Base-by-base conservation (phyloP, 331 rosid genomes). In the Acacia concinna region DNA sequence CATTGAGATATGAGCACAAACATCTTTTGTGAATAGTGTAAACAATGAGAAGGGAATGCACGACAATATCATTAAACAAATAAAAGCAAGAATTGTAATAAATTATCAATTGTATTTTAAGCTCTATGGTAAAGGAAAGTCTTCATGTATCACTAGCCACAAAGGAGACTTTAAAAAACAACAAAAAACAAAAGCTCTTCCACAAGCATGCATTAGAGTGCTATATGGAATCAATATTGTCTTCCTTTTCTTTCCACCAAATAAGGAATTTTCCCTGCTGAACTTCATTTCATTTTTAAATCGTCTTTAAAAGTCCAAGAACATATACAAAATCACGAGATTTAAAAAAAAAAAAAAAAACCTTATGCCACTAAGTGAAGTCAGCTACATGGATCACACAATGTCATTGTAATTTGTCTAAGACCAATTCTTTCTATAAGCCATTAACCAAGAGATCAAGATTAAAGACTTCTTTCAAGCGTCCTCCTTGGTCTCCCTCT, bases 1-100 rank as follows among this genome's bases (percentile, higher is more conserved):
- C 34, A 75, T 43, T 74, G 52, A 76, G 76, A 67, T 73, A 70
- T 77, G 49, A 77, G 73, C 40, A 67, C 47, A 51, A 72, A 41
- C 25, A 28, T 52, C 43, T 34, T 34, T 60, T 25, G 69, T 56
- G 62, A 52, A 41, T 68, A 73, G 78, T 23, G 83, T 62, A 49
- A 67, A 59, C 71, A 40, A 47, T 54, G 49, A 41, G 76, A 35
- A 68, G 69, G 47, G 68, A 76, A 56, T 20, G 47, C 28, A 70
- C 52, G n/a, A 49, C 59, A 76, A 47, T 66, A 82, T 71, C 68
- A 76, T 47, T 38, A 18, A 78, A 74, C 57, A 75, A 27, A 71
- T 41, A 32, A 62, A 52, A 47, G 13, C 59, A 40, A 73, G 43
- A 18, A 51, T 4, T 57, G 37, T 37, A 72, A 66, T 13, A 72